Base-by-base conservation (phyloP, 2,329 filamentous ascomycete genomes). In the Scedosporium minutisporum region DNA sequence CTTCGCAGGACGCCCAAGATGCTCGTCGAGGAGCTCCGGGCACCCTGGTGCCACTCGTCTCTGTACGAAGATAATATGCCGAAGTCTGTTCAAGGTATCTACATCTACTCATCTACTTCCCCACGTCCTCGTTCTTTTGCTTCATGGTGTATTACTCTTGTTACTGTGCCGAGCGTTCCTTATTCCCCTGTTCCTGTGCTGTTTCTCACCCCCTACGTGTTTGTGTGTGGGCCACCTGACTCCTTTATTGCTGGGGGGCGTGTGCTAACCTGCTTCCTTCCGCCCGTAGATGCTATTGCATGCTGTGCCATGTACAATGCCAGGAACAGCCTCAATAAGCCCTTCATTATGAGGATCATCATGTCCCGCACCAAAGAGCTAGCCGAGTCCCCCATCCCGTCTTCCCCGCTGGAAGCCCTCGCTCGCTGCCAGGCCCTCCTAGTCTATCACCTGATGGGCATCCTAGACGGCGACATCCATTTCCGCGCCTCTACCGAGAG, bases 51-150 rank as follows among this genome's bases (percentile, higher is more conserved):
- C 33, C 83, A 86, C 65, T 72, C 73, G 0, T 68, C 72, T n/a
- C 71, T 86, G 0, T 85, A 83, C 64, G 72, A 72, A n/a, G 74
- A 79, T 2, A 63, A 68, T 7, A 83, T 85, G 80, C 83, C 82
- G 1, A 71, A 71, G 33, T 73, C 69, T 0, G 77, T 85, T 67
- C 78, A 83, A 73, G 81, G 60, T 61, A 61, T 25, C 7, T 53
- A 21, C 16, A 21, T 27, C 48, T 25, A 27, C 21, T 27, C 48
- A n/a, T 23, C 48, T 25, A 18, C 21, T 23, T 4, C n/a, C 21
- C 2, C 48, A 18, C 21, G n/a, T n/a, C 10, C 48, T 53, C 48
- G n/a, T 53, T 27, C 48, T 16, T 9, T n/a, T 46, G 29, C 29
- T 33, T 33, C 29, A 33, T 33, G 29, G 29, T 33, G 29, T 33